Evolutionary conservation across 148 eudicot species (phyloP).

Genomic region (Rhododendron kiyosumense): DNA sequence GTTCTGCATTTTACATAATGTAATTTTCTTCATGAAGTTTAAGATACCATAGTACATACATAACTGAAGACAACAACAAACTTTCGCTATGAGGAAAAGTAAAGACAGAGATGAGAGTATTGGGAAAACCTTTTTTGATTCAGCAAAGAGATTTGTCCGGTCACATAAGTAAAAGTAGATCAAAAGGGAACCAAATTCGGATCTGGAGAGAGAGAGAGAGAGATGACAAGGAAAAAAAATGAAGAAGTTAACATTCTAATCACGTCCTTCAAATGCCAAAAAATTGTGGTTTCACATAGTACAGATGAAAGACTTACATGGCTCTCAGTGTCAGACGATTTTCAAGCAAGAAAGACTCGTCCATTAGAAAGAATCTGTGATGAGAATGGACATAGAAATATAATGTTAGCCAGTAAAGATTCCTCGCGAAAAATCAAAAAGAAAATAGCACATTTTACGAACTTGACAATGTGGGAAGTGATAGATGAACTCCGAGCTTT

Average conservation of each 20-base stretch:
- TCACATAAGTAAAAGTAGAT: conserved; percentile 78
- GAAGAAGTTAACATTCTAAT: conserved; percentile 4
- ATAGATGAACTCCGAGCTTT: conserved; percentile 4
- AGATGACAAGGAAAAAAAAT: not conserved
- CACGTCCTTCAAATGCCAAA: conserved; percentile 1
- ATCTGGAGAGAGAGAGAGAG: conserved; percentile 35
- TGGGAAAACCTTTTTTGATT: conserved; percentile 61
- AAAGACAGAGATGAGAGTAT: not conserved
- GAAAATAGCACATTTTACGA: conserved; percentile 2
- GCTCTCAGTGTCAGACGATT: conserved; percentile 73
- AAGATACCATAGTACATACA: not conserved
- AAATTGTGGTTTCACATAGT: not conserved
- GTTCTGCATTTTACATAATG: not conserved
- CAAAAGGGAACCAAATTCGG: conserved; percentile 74
- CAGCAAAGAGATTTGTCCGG: conserved; percentile 75
- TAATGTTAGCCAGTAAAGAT: not conserved
- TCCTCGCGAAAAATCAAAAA: not conserved
- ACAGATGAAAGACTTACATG: conserved; percentile 52
- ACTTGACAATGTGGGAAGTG: conserved; percentile 62
- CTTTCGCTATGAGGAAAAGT: not conserved
- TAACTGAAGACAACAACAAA: not conserved
- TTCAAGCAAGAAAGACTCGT: conserved; percentile 75
- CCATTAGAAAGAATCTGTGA: conserved; percentile 66
- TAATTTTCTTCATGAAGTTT: not conserved
- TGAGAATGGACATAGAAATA: conserved; percentile 8